A percentile compares a stretch with the other conserved stretches of the same genome.
phyloP scores from a whole-genome alignment of 805 yeast genomes.

The Yamadazyma sp. region DNA sequence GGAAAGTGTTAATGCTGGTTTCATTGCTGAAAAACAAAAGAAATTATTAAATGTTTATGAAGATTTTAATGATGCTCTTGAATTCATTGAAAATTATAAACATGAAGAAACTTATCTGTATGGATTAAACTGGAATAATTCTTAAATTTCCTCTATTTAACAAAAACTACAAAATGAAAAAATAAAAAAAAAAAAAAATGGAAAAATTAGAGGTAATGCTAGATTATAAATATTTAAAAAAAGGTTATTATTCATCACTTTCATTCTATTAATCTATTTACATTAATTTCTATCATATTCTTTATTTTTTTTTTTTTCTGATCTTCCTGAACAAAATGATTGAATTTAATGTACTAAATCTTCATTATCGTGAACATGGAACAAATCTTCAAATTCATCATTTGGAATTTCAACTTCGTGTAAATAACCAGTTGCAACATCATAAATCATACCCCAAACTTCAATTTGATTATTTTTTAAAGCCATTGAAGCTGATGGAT shows the following conservation, averaged over 20 bases:
- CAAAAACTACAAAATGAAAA: no score
- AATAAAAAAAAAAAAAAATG: no score
- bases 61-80: constrained; percentile 65
- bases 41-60: constrained; percentile 66
- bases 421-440: constrained; percentile 73
- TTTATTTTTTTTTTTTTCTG: no score
- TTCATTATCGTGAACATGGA: constrained; percentile 34
- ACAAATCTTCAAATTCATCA: constrained; percentile 44
- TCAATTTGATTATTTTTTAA: constrained; percentile 59
- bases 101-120: constrained; percentile 68
- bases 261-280: no score
- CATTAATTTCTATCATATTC: no score
- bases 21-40: constrained; percentile 65
- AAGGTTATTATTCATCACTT: no score
- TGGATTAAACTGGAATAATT: constrained; percentile 59
- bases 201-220: no score
- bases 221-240: no score
- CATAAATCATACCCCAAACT: constrained; percentile 81
- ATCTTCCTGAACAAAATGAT: no score
- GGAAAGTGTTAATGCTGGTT: constrained; percentile 60
- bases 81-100: constrained; percentile 55
- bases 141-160: constrained; percentile 5
- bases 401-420: constrained; percentile 35
- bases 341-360: constrained; percentile 12
- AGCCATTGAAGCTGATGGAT: constrained; percentile 68